phyloP scores from a whole-genome alignment of 805 yeast species.

The Myxozyma nipponensis region DNA sequence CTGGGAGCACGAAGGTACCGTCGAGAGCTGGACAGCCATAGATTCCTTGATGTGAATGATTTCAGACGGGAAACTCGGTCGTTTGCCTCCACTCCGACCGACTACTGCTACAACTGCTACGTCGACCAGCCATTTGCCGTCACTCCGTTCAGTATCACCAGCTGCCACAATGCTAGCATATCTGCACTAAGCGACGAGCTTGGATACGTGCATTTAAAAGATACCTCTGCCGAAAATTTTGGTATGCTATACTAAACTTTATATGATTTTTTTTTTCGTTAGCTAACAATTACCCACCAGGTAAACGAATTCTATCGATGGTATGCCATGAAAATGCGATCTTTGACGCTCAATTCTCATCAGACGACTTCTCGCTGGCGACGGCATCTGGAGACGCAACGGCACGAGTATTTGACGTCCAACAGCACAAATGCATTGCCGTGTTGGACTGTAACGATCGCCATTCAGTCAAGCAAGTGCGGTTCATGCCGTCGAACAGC shows the following conservation, averaged over 20 bases:
- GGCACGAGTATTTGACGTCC: constrained; percentile 20
- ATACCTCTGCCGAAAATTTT: constrained; percentile 1
- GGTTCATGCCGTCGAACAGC: constrained; percentile 6
- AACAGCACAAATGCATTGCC: constrained; percentile 8
- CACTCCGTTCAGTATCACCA: constrained; percentile 16
- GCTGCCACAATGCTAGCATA: constrained; percentile 5
- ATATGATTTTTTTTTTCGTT: too few species aligned
- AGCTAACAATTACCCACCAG: too few species aligned
- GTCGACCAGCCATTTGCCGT: too few species aligned
- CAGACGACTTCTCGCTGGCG: constrained; percentile 9
- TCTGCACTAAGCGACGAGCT: constrained; percentile 19
- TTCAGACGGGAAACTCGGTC: constrained; percentile 11
- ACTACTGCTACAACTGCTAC: too few species aligned
- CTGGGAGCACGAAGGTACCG: not conserved
- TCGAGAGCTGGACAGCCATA: not conserved
- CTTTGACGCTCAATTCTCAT: constrained; percentile 20
- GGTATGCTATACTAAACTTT: constrained; percentile 2
- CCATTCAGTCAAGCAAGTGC: constrained; percentile 20
- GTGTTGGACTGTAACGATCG: constrained; percentile 6
- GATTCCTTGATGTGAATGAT: too few species aligned
- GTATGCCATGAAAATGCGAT: constrained; percentile 24
- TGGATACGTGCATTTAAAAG: constrained; percentile 19
- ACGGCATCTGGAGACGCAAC: constrained; percentile 24
- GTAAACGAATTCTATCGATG: not conserved
- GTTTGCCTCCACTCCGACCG: too few species aligned